Percentiles rank a stretch among this genome's conserved stretches.
Conservation (phyloP, 139 green algal genomes). For the Axilococcus clingmanii region DNA sequence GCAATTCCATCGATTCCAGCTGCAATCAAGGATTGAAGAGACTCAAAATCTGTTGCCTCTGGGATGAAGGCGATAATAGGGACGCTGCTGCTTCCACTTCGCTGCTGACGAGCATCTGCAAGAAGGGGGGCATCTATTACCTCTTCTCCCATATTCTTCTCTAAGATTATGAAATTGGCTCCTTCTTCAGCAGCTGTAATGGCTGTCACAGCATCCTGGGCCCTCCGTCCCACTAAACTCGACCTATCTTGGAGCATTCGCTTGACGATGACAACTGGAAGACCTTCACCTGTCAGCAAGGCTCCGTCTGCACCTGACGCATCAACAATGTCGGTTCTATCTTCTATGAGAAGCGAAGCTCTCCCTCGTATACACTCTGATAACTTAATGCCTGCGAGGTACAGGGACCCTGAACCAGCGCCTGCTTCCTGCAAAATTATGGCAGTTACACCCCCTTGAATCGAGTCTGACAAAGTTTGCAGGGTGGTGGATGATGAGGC, state of each 20-base stretch:
- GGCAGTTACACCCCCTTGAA: slow-evolving; percentile 56
- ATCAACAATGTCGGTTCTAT: slow-evolving; percentile 80
- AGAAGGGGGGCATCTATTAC: slow-evolving; percentile 4
- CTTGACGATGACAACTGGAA: slow-evolving; percentile 80
- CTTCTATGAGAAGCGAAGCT: slow-evolving; percentile 66
- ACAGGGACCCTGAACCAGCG: slow-evolving; percentile 46
- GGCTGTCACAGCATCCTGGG: slow-evolving; percentile 32
- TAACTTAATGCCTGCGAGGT: slow-evolving; percentile 62
- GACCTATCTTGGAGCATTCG: slow-evolving; percentile 46
- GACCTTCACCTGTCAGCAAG: slow-evolving; percentile 59
- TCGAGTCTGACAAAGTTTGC: too few species aligned
- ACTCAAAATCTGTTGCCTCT: background rate
- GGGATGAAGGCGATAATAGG: slow-evolving; percentile 5
- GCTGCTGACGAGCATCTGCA: slow-evolving; percentile 29
- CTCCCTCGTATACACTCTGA: slow-evolving; percentile 61
- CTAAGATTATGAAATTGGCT: slow-evolving; percentile 64
- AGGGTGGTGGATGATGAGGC: too few species aligned
- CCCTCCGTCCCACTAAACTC: slow-evolving; percentile 55
- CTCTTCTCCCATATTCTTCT: slow-evolving; percentile 3
- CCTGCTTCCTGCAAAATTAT: slow-evolving; percentile 34
- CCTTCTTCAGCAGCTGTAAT: slow-evolving; percentile 61
- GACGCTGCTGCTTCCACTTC: slow-evolving; percentile 52
- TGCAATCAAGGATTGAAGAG: slow-evolving; percentile 4
- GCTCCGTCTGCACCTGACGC: slow-evolving; percentile 77
- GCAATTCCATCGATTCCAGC: slow-evolving; percentile 28